phyloP scores from a whole-genome alignment of 345 rosid species.

The Hibiscus trionum region DNA sequence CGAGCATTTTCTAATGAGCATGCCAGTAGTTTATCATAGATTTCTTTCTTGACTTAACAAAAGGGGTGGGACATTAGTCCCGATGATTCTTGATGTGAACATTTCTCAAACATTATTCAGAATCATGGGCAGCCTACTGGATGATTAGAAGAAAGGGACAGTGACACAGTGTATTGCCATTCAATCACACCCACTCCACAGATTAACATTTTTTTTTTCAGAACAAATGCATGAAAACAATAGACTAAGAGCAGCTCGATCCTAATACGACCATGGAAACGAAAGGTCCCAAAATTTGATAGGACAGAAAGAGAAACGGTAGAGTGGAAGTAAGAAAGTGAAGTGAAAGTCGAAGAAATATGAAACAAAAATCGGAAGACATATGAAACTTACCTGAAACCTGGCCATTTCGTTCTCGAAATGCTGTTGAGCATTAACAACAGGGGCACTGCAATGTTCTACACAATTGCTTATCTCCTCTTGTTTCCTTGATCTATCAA shows the following conservation, averaged over 20 bases:
- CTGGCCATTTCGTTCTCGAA: slow-evolving; percentile 85
- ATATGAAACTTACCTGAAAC: slow-evolving; percentile 60
- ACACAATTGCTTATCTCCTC: slow-evolving; percentile 76
- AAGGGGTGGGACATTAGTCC: no score
- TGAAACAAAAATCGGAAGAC: background rate
- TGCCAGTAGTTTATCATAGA: no score
- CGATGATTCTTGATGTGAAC: background rate
- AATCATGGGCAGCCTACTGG: no score
- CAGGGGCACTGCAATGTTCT: slow-evolving; percentile 67
- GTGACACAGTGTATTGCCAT: background rate
- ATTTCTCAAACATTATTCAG: no score
- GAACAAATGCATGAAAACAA: no score
- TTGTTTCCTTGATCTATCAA: slow-evolving; percentile 66
- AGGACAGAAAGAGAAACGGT: background rate
- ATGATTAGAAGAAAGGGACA: no score
- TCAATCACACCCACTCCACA: background rate
- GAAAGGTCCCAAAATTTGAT: background rate
- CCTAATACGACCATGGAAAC: background rate
- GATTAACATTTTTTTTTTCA: background rate
- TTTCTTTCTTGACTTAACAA: no score
- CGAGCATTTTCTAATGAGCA: background rate
- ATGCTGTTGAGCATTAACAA: slow-evolving; percentile 62
- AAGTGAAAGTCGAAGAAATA: background rate
- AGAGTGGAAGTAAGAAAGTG: background rate
- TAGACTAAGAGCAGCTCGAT: background rate